These are phyloP conservation scores for Adiantum capillusveneris DNA, from an alignment of 75 land plant genomes.

Conservation along the genomic window DNA sequence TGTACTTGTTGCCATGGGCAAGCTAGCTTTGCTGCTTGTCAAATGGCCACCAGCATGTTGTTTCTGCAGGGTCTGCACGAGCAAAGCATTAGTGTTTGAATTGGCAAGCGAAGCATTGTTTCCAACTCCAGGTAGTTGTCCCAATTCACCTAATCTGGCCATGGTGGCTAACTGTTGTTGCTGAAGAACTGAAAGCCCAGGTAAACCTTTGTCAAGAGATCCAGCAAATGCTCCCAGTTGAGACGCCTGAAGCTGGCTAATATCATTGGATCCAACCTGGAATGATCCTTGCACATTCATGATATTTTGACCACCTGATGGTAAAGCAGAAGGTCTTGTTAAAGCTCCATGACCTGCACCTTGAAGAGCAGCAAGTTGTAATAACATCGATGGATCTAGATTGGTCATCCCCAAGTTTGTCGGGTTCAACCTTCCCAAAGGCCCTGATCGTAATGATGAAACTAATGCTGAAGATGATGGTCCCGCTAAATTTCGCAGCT, in stretches of 20 bases:
- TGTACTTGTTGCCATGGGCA: not conserved
- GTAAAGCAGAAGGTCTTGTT: not conserved
- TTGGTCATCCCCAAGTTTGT: constrained; percentile 31
- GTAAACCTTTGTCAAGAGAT: constrained; percentile 3
- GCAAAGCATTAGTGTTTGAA: constrained; percentile 11
- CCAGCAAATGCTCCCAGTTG: constrained; percentile 2
- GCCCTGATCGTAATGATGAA: constrained; percentile 33
- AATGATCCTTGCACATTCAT: not conserved
- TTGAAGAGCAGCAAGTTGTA: constrained; percentile 17
- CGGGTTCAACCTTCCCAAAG: constrained; percentile 38
- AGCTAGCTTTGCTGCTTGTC: not conserved
- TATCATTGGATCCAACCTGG: not conserved
- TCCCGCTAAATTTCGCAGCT: constrained; percentile 28
- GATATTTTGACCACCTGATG: not conserved
- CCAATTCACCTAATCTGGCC: constrained; percentile 5
- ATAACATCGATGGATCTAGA: constrained; percentile 35
- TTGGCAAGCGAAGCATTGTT: constrained; percentile 1
- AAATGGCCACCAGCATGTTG: constrained; percentile 12
- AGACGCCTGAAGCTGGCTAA: not conserved
- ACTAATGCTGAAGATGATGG: constrained; percentile 25
- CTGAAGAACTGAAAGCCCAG: not conserved
- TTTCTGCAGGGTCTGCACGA: constrained; percentile 21
- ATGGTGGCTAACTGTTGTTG: constrained; percentile 6
- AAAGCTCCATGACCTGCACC: constrained; percentile 1
- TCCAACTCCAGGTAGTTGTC: not conserved